Evolutionary conservation across 768 basidiomycete genomes (phyloP), one percentile per base, ranked within the genome.

Genomic region (Termitomyces sp.): DNA sequence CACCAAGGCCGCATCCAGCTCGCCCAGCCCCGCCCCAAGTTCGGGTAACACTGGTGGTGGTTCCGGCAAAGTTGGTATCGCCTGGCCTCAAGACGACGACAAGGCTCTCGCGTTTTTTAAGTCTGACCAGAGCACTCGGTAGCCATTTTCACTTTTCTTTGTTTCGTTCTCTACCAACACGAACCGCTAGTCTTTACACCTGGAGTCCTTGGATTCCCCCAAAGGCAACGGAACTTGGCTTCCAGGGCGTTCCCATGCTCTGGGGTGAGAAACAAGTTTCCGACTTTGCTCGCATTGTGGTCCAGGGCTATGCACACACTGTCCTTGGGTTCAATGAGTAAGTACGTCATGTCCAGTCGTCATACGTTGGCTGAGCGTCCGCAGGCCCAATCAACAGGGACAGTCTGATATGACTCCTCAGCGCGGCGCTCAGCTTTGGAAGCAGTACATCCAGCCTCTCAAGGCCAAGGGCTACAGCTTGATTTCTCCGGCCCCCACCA

Each of bases 301-400:
- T 77, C 49, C 61, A 68, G 16, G 83, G 82, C 40, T 84, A 87
- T 64, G 80, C 84, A 54, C 63, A 71, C 24, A 65, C 65, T 54
- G 81, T 77, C 42, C 62, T 88, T 22, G 87, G 84, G 54, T 71
- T 80, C 67, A 97, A 96, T 65, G 94, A 94, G 93, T 92, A 58
- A 12, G 84, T 14, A 30, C 8, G 36, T 12, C 0, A 9, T 28
- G 6, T n/a, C 4, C n/a, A 22, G 42, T 46, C 51, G 18, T 60
- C 35, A 56, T 59, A 14, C 53, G 6, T 33, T 4, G 28, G 6
- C 38, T 54, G 35, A 57, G 20, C 24, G 49, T 57, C 43, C 28
- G 33, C 62, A 94, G 93, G 68, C 90, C 90, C 28, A 84, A 95
- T 61, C 75, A 86, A 59, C 3, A 56, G 0, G 72, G 72, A 1